phyloP scores from a whole-genome alignment of 1,284 basidiomycete genomes.

The Xerocomus amazonicus region DNA sequence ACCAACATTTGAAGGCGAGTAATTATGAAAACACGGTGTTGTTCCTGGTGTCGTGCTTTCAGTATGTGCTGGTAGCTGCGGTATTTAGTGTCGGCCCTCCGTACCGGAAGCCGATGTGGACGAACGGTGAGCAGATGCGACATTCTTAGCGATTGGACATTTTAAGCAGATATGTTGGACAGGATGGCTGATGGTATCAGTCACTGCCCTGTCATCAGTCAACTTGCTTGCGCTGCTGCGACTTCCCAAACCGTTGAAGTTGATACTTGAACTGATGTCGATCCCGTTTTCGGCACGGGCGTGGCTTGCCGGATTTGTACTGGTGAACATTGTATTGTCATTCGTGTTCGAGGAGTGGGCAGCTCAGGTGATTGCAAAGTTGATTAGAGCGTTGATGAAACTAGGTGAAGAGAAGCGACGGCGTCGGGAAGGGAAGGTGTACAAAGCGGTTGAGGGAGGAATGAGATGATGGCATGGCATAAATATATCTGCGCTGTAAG shows the following conservation, averaged over 20 bases:
- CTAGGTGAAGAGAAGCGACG: conserved; percentile 46
- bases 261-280: conserved; percentile 76
- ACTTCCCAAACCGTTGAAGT: conserved; percentile 60
- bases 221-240: conserved; percentile 73
- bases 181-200: conserved; percentile 79
- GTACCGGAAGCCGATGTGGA: conserved; percentile 92
- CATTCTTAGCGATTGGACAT: background rate
- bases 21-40: conserved; percentile 94
- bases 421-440: conserved; percentile 58
- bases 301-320: conserved; percentile 67
- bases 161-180: conserved; percentile 14
- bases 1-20: conserved; percentile 79
- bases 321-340: conserved; percentile 72
- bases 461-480: conserved; percentile 43
- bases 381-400: conserved; percentile 49
- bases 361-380: conserved; percentile 54
- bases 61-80: conserved; percentile 95
- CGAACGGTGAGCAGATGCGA: conserved; percentile 67
- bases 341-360: conserved; percentile 82
- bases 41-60: conserved; percentile 96
- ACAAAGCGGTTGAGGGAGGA: conserved; percentile 70
- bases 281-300: conserved; percentile 71
- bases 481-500: no score
- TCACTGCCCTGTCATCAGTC: conserved; percentile 64
- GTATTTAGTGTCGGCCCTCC: conserved; percentile 98